A percentile compares a stretch with the other conserved stretches of the same genome.
Conservation (phyloP, 2,329 filamentous ascomycete genomes). For the Cytospora chrysosperma region DNA sequence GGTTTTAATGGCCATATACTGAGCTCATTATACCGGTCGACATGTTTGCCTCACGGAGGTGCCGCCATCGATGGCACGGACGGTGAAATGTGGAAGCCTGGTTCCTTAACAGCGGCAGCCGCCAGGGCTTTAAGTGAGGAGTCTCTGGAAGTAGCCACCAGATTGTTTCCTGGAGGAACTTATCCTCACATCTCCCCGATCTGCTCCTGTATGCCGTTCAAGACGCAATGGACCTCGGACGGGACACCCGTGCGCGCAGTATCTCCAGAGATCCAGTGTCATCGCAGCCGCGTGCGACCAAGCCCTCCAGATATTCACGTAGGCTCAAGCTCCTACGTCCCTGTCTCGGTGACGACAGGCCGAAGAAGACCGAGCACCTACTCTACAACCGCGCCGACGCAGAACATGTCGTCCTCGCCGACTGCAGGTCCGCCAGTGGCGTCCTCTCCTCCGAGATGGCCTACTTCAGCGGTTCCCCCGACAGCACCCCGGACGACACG, state of each 20-base stretch:
- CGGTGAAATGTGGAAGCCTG: too few relatives aligned
- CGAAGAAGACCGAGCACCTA: too few relatives aligned
- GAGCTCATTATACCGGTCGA: neutral
- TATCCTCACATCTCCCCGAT: too few relatives aligned
- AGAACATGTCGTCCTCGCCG: conserved; percentile 35
- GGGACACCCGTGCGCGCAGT: too few relatives aligned
- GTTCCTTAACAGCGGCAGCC: too few relatives aligned
- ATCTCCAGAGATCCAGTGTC: neutral
- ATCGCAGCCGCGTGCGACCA: neutral
- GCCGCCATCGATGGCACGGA: neutral
- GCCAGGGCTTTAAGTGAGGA: neutral
- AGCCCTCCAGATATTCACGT: neutral
- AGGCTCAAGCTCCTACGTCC: too few relatives aligned
- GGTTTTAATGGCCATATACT: neutral
- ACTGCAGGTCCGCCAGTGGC: conserved; percentile 30
- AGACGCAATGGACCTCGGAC: too few relatives aligned
- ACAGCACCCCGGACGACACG: conserved; percentile 30
- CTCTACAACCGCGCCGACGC: neutral
- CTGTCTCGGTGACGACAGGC: neutral
- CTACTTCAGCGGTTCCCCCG: conserved; percentile 30
- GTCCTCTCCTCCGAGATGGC: conserved; percentile 34
- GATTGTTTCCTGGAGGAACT: neutral
- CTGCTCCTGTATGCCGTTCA: too few relatives aligned
- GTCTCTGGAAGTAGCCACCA: neutral
- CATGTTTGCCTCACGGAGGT: neutral